Percentiles rank a stretch among this genome's conserved stretches.
Evolutionary conservation across 2,329 filamentous ascomycete species (phyloP).

Genomic region (Sporothrix globosa): DNA sequence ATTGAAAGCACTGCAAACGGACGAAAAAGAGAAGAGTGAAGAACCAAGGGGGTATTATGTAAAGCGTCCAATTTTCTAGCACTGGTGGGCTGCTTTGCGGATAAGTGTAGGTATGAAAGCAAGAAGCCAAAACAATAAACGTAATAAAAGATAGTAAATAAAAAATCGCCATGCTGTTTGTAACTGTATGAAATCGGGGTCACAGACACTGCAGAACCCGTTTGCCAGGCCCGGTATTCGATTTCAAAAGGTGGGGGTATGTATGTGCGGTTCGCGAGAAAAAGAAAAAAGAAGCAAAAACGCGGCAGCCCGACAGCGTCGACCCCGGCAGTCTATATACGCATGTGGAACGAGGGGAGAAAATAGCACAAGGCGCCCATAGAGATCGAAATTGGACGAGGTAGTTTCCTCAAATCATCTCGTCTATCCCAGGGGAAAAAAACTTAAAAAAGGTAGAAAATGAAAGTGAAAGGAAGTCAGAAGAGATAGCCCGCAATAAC

Average conservation of each 20-base stretch:
- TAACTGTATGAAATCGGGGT: slow-evolving; percentile 12
- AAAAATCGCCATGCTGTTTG: slow-evolving; percentile 31
- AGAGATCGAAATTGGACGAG: slow-evolving; percentile 2
- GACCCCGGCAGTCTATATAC: slow-evolving; percentile 13
- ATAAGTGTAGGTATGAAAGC: slow-evolving; percentile 11
- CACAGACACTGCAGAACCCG: background rate
- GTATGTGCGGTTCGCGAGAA: slow-evolving; percentile 27
- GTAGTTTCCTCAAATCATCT: slow-evolving; percentile 2
- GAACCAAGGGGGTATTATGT: slow-evolving; percentile 27
- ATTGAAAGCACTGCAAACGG: background rate
- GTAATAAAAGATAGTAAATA: slow-evolving; percentile 27
- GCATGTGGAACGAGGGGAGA: slow-evolving; percentile 1
- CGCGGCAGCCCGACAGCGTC: background rate
- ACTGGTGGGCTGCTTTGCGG: background rate
- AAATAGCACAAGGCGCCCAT: slow-evolving; percentile 17
- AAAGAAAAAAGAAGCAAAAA: slow-evolving; percentile 17
- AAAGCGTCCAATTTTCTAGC: slow-evolving; percentile 14
- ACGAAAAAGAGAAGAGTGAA: background rate
- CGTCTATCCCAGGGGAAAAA: slow-evolving; percentile 1
- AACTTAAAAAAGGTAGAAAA: background rate
- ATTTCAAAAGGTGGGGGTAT: slow-evolving; percentile 28
- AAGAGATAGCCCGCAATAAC: slow-evolving; percentile 24
- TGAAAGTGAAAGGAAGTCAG: slow-evolving; percentile 7
- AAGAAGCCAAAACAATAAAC: slow-evolving; percentile 18
- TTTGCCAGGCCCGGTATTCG: background rate